phyloP scores from a whole-genome alignment of 2,329 filamentous ascomycete genomes.

The Cladosporium sphaerospermum region DNA sequence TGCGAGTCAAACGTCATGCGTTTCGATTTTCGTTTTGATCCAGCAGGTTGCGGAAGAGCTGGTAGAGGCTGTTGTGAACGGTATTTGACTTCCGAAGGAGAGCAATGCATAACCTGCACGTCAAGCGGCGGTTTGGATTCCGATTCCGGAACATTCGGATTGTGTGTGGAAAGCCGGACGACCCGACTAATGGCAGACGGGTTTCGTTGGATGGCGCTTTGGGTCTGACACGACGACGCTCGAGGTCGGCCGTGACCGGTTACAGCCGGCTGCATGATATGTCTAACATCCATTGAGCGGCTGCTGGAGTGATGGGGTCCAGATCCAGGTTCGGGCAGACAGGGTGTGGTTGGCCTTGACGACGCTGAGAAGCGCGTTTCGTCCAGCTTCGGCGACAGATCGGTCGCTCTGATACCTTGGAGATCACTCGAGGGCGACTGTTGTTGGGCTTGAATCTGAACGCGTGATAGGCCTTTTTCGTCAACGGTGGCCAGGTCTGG shows the following conservation, averaged over 20 bases:
- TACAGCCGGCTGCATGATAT: not conserved
- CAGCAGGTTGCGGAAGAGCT: not conserved
- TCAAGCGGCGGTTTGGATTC: not conserved
- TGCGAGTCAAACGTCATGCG: constrained; percentile 10
- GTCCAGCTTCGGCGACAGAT: constrained; percentile 28
- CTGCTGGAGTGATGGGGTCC: constrained; percentile 4
- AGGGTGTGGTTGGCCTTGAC: constrained; percentile 13
- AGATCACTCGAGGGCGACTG: constrained; percentile 45
- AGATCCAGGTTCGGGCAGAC: not conserved
- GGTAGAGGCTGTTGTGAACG: constrained; percentile 10
- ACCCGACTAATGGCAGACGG: not conserved
- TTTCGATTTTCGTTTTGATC: not conserved
- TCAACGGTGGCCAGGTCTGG: constrained; percentile 46
- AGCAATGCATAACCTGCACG: not conserved
- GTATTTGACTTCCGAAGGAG: constrained; percentile 7
- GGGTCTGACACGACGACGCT: constrained; percentile 5
- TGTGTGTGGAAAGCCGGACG: not conserved
- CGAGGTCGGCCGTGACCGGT: not conserved
- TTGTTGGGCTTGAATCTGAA: constrained; percentile 46
- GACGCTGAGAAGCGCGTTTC: constrained; percentile 8
- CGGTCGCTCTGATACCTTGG: constrained; percentile 48
- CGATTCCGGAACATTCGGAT: not conserved
- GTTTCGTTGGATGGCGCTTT: not conserved
- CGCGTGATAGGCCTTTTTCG: constrained; percentile 46
- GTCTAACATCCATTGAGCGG: constrained; percentile 4